phyloP scores from a whole-genome alignment of 495 filamentous ascomycete genomes.

The Hypoxylon trugodes region DNA sequence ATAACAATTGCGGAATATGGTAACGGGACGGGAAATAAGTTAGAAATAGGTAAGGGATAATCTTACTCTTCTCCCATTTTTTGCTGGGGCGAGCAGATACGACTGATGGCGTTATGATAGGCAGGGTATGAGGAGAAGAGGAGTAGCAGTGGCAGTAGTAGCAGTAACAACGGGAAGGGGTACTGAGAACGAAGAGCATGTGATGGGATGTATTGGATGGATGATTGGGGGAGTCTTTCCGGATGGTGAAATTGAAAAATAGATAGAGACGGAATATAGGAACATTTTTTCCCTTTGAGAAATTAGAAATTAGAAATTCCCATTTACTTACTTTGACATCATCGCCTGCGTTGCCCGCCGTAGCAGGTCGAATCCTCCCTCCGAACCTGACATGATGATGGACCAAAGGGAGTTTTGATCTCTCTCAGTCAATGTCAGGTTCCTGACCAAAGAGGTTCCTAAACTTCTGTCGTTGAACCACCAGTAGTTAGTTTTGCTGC shows the following conservation, averaged over 20 bases:
- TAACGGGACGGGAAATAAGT: slow-evolving; percentile 19
- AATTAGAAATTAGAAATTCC: too few relatives aligned
- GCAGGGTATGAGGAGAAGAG: slow-evolving; percentile 14
- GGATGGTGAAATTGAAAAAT: slow-evolving; percentile 15
- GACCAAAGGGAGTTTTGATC: slow-evolving; percentile 31
- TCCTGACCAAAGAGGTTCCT: slow-evolving; percentile 34
- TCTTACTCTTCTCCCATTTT: slow-evolving; percentile 9
- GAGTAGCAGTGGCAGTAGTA: too few relatives aligned
- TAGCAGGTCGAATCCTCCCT: slow-evolving; percentile 59
- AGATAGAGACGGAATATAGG: slow-evolving; percentile 12
- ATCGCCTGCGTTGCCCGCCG: slow-evolving; percentile 64
- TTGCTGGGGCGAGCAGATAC: background rate
- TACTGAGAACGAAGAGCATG: background rate
- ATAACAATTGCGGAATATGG: slow-evolving; percentile 1
- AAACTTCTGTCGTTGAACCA: slow-evolving; percentile 25
- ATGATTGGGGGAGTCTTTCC: slow-evolving; percentile 19
- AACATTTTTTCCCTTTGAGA: background rate
- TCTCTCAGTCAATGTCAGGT: slow-evolving; percentile 40
- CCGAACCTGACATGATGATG: slow-evolving; percentile 46
- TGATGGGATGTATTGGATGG: slow-evolving; percentile 6
- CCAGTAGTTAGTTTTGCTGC: slow-evolving; percentile 12
- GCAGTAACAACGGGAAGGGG: too few relatives aligned
- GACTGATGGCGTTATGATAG: slow-evolving; percentile 19
- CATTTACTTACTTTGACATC: slow-evolving; percentile 64
- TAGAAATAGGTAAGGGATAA: slow-evolving; percentile 19